Percentiles rank a stretch among this genome's conserved stretches.
phyloP scores from a whole-genome alignment of 1,284 basidiomycete species.

The Ustanciosporium gigantosporum region DNA sequence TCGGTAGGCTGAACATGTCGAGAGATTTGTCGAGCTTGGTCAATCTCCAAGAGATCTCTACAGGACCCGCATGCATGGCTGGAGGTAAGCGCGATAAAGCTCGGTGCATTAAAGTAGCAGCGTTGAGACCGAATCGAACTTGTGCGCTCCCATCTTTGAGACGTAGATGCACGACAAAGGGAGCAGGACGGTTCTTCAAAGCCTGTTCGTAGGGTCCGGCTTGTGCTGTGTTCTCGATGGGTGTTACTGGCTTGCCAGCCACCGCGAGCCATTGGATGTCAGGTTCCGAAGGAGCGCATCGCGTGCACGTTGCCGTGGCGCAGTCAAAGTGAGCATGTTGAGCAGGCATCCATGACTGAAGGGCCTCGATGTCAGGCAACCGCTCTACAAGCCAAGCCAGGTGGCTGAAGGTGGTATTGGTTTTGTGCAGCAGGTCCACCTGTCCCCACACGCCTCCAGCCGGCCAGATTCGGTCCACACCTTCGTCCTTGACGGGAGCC shows the following conservation, averaged over 20 bases:
- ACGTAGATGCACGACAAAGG: conserved; percentile 84
- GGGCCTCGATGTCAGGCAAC: conserved; percentile 25
- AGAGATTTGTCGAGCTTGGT: conserved; percentile 74
- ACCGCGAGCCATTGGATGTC: conserved; percentile 71
- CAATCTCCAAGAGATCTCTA: conserved; percentile 74
- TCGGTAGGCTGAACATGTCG: conserved; percentile 61
- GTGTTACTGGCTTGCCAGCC: conserved; percentile 29
- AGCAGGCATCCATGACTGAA: conserved; percentile 36
- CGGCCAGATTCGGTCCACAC: conserved; percentile 42
- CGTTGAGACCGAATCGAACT: conserved; percentile 83
- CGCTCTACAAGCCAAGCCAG: conserved; percentile 50
- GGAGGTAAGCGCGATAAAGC: conserved; percentile 78
- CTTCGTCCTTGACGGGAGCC: conserved; percentile 18
- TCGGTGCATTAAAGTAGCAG: conserved; percentile 82
- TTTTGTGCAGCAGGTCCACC: conserved; percentile 47
- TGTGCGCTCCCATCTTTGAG: conserved; percentile 70
- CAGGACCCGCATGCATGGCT: conserved; percentile 54
- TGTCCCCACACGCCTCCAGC: conserved; percentile 35
- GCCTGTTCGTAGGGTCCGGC: conserved; percentile 64
- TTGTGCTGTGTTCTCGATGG: conserved; percentile 47
- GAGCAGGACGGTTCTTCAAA: conserved; percentile 80
- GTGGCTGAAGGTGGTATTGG: conserved; percentile 39
- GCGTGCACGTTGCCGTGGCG: conserved; percentile 65
- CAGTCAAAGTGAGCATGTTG: conserved; percentile 19
- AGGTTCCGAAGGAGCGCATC: conserved; percentile 79